Conservation (phyloP, 129 eudicot species). For the Pulicaria dysenterica region DNA sequence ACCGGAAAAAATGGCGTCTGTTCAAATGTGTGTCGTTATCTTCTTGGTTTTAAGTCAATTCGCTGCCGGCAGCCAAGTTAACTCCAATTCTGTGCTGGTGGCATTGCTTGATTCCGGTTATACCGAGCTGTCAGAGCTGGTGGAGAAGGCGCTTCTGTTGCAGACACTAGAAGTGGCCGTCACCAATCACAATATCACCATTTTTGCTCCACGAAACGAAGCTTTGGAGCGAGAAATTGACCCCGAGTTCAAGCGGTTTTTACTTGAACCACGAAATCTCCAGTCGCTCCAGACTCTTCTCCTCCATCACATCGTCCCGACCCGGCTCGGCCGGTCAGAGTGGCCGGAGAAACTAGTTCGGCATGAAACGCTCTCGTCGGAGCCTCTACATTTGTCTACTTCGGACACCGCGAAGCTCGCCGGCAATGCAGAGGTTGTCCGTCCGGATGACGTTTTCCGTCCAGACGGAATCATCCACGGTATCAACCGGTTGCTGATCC, state of each 20-base stretch:
- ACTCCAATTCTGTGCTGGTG: constrained; percentile 53
- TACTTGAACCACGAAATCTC: constrained; percentile 79
- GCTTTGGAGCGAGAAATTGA: constrained; percentile 71
- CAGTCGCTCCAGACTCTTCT: constrained; percentile 69
- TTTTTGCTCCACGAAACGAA: constrained; percentile 84
- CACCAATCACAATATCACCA: constrained; percentile 62
- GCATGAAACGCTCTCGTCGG: constrained; percentile 43
- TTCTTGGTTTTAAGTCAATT: constrained; percentile 3
- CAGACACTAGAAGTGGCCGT: constrained; percentile 65
- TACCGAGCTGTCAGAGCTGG: constrained; percentile 80
- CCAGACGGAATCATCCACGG: constrained; percentile 59
- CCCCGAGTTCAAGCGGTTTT: constrained; percentile 81
- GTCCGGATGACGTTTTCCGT: constrained; percentile 52
- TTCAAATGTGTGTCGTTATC: constrained; percentile 19
- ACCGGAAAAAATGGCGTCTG: constrained; percentile 29
- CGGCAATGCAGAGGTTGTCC: constrained; percentile 51
- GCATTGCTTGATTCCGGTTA: constrained; percentile 59
- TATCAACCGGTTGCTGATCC: constrained; percentile 43
- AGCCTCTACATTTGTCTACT: constrained; percentile 33
- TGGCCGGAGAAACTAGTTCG: constrained; percentile 49
- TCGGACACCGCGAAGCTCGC: constrained; percentile 24
- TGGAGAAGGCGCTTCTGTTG: constrained; percentile 74
- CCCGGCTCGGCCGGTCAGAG: constrained; percentile 49
- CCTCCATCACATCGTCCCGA: constrained; percentile 72
- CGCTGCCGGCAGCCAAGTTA: constrained; percentile 32